Base-by-base conservation (phyloP, 495 filamentous ascomycete genomes). In the Chaetomium fimeti region DNA sequence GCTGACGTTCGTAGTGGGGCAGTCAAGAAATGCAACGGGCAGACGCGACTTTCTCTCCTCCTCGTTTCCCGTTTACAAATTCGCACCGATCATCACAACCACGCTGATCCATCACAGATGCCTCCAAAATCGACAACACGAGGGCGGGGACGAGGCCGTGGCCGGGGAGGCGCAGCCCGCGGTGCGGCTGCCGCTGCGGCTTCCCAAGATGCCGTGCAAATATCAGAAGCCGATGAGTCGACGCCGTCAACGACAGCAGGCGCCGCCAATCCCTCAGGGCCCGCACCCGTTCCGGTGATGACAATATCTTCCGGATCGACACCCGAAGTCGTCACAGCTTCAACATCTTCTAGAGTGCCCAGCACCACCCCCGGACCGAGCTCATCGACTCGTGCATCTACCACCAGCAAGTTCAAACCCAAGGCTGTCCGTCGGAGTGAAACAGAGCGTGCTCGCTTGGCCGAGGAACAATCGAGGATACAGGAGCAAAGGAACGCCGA, bases 401-500 rank as follows among this genome's bases (percentile, higher is more conserved):
- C 45, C 27, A 61, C 73, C 40, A 24, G 8, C 60, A 76, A 72
- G 24, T 78, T 80, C 64, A 77, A 72, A 52, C 79, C 79, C 1
- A 82, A 79, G 62, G 77, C 69, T 3, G 65, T 81, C 15, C 71
- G 79, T 8, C 68, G 78, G 57, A 77, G 74, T 61, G 74, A 78
- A 25, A 68, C 73, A 5, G 79, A 82, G 60, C 70, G 79, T n/a
- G 66, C 66, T n/a, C 72, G 67, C 48, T 61, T 79, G 8, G 77
- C 77, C 57, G 74, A 76, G 25, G 76, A 79, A 38, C 68, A 76
- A 40, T 51, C 43, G 5, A 68, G 59, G 38, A 68, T 77, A 49
- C 71, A 75, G 52, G 72, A 75, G 36, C 61, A 68, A 22, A 70
- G 72, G 42, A 73, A 70, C 24, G 74, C 72, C 16, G 75, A 77